Evolutionary conservation across 2,329 filamentous ascomycete species (phyloP), one percentile per base, ranked within the genome.

Genomic region (Trichoderma hamatum): DNA sequence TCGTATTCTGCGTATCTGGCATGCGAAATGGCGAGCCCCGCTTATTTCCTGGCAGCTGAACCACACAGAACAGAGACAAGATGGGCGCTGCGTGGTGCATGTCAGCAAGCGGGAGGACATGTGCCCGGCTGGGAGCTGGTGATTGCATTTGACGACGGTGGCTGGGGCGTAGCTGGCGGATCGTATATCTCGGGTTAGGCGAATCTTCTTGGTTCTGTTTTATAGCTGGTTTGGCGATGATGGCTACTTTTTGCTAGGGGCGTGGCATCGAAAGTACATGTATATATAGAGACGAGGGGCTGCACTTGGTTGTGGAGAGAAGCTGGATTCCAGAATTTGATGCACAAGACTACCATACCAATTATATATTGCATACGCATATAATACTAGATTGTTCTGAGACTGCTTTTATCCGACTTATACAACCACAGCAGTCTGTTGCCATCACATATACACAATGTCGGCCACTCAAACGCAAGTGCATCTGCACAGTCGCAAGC

Each of bases 1-100:
- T 77, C 76, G 76, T 77, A 76, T 77, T 75, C 64, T 64, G 52
- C 68, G 28, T 36, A 62, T 61, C 30, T 43, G 46, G 49, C 9
- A 9, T 13, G 34, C 43, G 34, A 26, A 62, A 28, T 24, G 2
- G 1, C 9, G 43, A 19, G 46, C 11, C 39, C 54, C 63, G 54
- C 63, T 59, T 64, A 19, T 62, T 21, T 5, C 13, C 3, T 49
- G 21, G 46, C 39, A 13, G 32, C 34, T 63, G 19, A 58, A 39
- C 54, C 13, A 34, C 34, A 39, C 49, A 28, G n/a, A 21, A n/a
- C n/a, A n/a, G n/a, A 30, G 43, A 43, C 39, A 3, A 39, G n/a
- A n/a, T 39, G 51, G 43, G 28, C n/a, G 34, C 36, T 26, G 16
- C 16, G 10, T 11, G n/a, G 21, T 24, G 46, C 46, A 24, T 49